Evolutionary conservation across 2,329 filamentous ascomycete species (phyloP).

Genomic region (Xylaria sp.): DNA sequence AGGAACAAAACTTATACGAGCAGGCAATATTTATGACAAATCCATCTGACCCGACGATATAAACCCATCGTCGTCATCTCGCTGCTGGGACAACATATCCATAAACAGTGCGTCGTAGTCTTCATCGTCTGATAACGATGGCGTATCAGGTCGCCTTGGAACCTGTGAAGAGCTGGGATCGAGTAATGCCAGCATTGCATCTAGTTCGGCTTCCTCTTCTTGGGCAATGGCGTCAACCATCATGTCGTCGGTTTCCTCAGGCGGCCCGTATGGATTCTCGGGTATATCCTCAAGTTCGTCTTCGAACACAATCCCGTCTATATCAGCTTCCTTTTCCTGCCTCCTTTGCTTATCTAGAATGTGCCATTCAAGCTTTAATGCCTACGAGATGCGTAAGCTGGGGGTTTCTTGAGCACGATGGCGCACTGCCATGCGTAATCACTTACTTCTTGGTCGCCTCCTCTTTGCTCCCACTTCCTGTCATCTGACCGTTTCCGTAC

Average conservation of each 20-base stretch:
- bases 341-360: conserved; percentile 53
- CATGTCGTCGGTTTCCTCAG: conserved; percentile 53
- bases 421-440: neutral
- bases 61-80: conserved; percentile 42
- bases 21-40: conserved; percentile 52
- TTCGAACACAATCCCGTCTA: conserved; percentile 58
- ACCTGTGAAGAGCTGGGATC: conserved; percentile 44
- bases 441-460: conserved; percentile 70
- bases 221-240: conserved; percentile 64
- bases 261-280: conserved; percentile 48
- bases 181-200: conserved; percentile 65
- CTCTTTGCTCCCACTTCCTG: conserved; percentile 67
- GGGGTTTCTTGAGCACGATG: neutral
- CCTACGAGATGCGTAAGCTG: conserved; percentile 43
- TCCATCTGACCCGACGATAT: conserved; percentile 59
- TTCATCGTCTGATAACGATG: conserved; percentile 63
- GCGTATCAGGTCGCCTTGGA: conserved; percentile 49
- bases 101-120: conserved; percentile 74
- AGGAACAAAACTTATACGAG: conserved; percentile 11
- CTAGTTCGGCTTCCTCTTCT: conserved; percentile 67
- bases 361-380: conserved; percentile 58
- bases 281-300: conserved; percentile 64
- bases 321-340: conserved; percentile 54
- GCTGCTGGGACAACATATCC: conserved; percentile 66
- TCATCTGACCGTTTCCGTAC: conserved; percentile 71